Percentiles rank a stretch among this genome's conserved stretches.
Conservation (phyloP, 352 stramenopile genomes). For the Elongisporangium anandrum region DNA sequence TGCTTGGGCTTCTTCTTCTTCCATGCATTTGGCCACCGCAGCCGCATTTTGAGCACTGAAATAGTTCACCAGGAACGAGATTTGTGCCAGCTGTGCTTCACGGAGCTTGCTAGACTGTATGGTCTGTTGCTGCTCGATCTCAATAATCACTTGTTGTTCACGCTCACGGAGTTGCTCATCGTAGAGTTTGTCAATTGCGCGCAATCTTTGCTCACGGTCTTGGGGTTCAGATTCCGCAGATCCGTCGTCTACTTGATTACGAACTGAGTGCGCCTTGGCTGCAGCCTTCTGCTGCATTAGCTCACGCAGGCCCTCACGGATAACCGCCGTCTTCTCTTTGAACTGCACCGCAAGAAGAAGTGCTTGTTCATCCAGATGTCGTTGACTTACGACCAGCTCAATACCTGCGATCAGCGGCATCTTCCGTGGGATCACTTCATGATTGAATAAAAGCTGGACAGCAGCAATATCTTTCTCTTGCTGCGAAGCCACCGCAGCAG, state of each 20-base stretch:
- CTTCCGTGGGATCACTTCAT: conserved; percentile 39
- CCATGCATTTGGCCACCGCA: conserved; percentile 11
- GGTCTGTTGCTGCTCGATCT: conserved; percentile 23
- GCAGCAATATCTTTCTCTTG: conserved; percentile 41
- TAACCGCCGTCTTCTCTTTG: conserved; percentile 11
- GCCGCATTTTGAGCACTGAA: conserved; percentile 28
- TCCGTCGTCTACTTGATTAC: background rate
- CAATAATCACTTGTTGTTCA: conserved; percentile 20
- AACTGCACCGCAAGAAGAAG: conserved; percentile 28
- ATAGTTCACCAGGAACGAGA: conserved; percentile 34
- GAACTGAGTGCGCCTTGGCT: conserved; percentile 23
- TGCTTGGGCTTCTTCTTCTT: conserved; percentile 4
- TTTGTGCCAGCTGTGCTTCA: conserved; percentile 36
- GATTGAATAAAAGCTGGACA: conserved; percentile 56
- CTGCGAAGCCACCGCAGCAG: conserved; percentile 17
- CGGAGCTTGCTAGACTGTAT: conserved; percentile 28
- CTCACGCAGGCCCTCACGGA: conserved; percentile 25
- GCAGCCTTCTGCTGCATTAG: conserved; percentile 50
- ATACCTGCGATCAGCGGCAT: conserved; percentile 48
- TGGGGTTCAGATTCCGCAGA: background rate
- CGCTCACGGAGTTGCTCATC: conserved; percentile 27
- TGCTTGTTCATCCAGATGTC: conserved; percentile 48
- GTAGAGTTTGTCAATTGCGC: conserved; percentile 36
- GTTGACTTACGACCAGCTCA: conserved; percentile 45
- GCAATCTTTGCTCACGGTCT: conserved; percentile 9